Base-by-base conservation (phyloP, 345 rosid species). In the Citrus hindsii region DNA sequence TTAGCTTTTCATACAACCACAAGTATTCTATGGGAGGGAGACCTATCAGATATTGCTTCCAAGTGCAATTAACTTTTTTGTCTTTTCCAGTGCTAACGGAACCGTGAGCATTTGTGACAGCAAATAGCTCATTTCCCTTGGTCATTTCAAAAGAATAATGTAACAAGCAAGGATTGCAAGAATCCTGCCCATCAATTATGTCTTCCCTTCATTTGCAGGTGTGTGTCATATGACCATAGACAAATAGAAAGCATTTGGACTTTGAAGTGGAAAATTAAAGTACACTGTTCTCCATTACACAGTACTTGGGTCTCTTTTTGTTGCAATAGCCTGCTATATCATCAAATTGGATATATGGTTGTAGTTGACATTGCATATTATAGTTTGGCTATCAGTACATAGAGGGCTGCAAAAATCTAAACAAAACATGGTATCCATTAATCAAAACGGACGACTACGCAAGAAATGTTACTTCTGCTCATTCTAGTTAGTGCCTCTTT, bases 381-480 rank as follows among this genome's bases (percentile, higher is more conserved):
- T 9, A 46, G 48, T 63, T 66, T 22, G 27, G 46, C 30, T 32
- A 10, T 30, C 22, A 24, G 33, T 40, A 37, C 77, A 48, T 40
- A 37, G 63, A 55, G n/a, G 2, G 48, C 51, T 16, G 35, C n/a
- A 21, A 12, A 69, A 69, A 35, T 63, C 55, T 25, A 28, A 46
- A 24, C 2, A 35, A 13, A 38, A 33, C 66, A 75, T 42, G 32
- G 76, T 6, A 69, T 12, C 75, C 30, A 68, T 79, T 76, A 85
- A 37, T 85, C 88, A 61, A 91, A 91, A 56, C 90, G 89, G 79
- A 91, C 86, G 38, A 91, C 87, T 12, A 88, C 3, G 71, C 97
- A 91, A 59, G 97, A 89, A 79, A 91, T 87, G 77, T 66, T 81
- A 82, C 89, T 78, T 78, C 81, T 90, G 86, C 88, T 87, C 90